Conservation (phyloP, 2,329 filamentous ascomycete genomes). For the Cladophialophora chaetospira region DNA sequence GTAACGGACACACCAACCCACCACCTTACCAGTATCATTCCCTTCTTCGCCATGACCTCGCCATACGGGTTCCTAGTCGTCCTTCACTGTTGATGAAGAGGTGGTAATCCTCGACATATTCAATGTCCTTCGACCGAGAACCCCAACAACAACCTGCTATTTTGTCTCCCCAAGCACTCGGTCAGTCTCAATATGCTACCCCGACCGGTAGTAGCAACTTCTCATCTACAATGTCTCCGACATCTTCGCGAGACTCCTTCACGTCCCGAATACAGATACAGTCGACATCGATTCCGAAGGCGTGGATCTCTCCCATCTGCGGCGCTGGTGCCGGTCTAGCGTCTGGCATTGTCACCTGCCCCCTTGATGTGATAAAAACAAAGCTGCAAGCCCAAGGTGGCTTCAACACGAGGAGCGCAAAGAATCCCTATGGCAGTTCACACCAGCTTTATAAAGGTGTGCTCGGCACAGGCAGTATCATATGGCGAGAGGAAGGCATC, state of each 20-base stretch:
- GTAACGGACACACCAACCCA: constrained; percentile 17
- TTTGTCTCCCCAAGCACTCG: constrained; percentile 21
- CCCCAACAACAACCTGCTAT: constrained; percentile 28
- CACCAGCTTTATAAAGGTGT: constrained; percentile 77
- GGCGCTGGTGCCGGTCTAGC: constrained; percentile 89
- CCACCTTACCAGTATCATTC: no score
- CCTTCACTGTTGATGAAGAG: constrained; percentile 3
- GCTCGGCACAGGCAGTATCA: constrained; percentile 79
- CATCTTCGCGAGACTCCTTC: constrained; percentile 35
- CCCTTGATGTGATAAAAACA: constrained; percentile 98
- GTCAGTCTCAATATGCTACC: constrained; percentile 33
- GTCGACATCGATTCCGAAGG: constrained; percentile 54
- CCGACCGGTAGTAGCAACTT: constrained; percentile 30
- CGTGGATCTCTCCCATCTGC: constrained; percentile 75
- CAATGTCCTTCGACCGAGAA: constrained; percentile 33
- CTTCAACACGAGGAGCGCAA: constrained; percentile 58
- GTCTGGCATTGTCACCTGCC: constrained; percentile 92
- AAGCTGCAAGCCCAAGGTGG: constrained; percentile 95
- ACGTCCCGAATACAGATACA: constrained; percentile 44
- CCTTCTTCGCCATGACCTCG: constrained; percentile 29
- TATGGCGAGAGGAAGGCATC: constrained; percentile 85
- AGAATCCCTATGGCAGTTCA: constrained; percentile 45
- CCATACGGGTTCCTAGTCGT: constrained; percentile 16
- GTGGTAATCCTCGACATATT: constrained; percentile 1
- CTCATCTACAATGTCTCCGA: constrained; percentile 32